Evolutionary conservation across 257 asterid species (phyloP).

Genomic region (Fraxinus americana): DNA sequence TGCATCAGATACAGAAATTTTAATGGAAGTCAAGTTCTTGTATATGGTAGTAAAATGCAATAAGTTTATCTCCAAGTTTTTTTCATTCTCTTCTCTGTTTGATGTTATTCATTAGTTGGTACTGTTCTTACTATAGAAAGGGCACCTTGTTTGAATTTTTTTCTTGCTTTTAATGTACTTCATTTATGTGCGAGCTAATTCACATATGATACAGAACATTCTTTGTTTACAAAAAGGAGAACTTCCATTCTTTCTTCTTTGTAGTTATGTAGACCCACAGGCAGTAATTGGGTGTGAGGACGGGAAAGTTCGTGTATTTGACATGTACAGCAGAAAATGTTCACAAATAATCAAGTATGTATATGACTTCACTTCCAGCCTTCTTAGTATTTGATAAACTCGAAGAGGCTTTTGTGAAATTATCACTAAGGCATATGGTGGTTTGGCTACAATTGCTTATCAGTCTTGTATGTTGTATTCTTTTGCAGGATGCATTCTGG

Average conservation of each 20-base stretch:
- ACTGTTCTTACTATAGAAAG: slow-evolving; percentile 12
- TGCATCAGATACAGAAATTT: neutral
- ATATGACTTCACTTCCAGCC: slow-evolving; percentile 12
- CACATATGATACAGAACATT: neutral
- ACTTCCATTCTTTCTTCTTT: slow-evolving; percentile 27
- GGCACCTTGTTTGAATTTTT: slow-evolving; percentile 13
- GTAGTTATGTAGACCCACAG: slow-evolving; percentile 89
- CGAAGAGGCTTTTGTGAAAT: neutral
- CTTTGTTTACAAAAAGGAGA: slow-evolving; percentile 7
- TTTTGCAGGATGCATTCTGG: slow-evolving; percentile 82
- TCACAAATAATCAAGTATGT: slow-evolving; percentile 81
- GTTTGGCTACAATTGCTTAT: slow-evolving; percentile 8
- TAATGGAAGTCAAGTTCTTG: neutral
- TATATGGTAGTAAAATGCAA: neutral
- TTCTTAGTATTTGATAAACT: slow-evolving; percentile 15
- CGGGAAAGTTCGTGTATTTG: slow-evolving; percentile 88
- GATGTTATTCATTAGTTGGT: slow-evolving; percentile 9
- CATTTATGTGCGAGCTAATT: neutral
- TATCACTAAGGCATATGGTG: slow-evolving; percentile 14
- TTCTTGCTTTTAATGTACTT: slow-evolving; percentile 1
- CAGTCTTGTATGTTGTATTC: slow-evolving; percentile 14
- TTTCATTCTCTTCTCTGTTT: slow-evolving; percentile 6
- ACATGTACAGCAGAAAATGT: slow-evolving; percentile 89
- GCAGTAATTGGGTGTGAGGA: slow-evolving; percentile 95
- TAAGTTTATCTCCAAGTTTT: neutral